Conservation (phyloP, 805 yeast species). For the Nakazawaea ishiwadae region DNA sequence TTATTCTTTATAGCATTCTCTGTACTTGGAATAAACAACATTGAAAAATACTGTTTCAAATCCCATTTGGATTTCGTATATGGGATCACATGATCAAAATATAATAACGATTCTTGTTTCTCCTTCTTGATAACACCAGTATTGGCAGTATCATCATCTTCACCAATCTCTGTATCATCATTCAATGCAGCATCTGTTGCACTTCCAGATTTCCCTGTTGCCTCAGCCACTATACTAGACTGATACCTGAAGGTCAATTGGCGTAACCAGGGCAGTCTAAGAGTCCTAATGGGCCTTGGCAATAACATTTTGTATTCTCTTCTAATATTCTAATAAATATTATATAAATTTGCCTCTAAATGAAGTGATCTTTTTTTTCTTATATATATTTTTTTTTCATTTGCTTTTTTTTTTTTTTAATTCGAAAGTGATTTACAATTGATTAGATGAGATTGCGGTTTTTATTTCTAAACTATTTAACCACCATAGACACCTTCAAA, state of each 20-base stretch:
- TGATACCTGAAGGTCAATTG: not conserved
- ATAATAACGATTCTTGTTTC: constrained; percentile 45
- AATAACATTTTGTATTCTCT: not conserved
- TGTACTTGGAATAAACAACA: constrained; percentile 33
- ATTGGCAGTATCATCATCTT: constrained; percentile 45
- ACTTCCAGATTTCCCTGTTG: not conserved
- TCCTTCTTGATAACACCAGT: constrained; percentile 54
- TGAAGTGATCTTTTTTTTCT: not conserved
- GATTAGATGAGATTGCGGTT: too few relatives aligned
- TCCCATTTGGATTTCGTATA: constrained; percentile 36
- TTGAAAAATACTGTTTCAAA: constrained; percentile 32
- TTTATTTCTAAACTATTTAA: too few relatives aligned
- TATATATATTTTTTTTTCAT: not conserved
- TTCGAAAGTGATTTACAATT: too few relatives aligned
- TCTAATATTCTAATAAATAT: not conserved
- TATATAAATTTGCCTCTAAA: not conserved
- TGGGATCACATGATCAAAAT: constrained; percentile 53
- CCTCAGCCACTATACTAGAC: not conserved
- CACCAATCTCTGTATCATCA: constrained; percentile 45
- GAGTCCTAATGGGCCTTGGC: not conserved
- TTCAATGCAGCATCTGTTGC: constrained; percentile 10
- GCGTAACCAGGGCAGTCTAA: not conserved
- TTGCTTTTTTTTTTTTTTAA: not conserved
- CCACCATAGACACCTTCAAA: constrained; percentile 55
- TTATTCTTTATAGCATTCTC: constrained; percentile 27